Base-by-base conservation (phyloP, 371 early-diverging fungal genomes). In the Dichotomocladium elegans region DNA sequence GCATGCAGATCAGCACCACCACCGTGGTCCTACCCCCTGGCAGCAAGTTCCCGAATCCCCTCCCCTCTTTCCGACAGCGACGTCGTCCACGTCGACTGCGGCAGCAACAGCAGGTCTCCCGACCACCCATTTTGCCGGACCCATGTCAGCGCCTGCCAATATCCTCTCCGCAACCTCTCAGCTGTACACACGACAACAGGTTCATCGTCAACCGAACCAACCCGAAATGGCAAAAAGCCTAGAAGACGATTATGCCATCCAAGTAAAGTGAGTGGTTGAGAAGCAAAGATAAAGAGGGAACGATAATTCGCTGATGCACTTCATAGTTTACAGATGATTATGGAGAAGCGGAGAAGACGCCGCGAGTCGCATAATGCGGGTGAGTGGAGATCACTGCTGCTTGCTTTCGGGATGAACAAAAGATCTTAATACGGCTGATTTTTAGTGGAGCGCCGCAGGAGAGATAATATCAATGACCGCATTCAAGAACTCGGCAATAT, bases 391-490 rank as follows among this genome's bases (percentile, higher is more conserved):
- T n/a, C n/a, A n/a, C n/a, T n/a, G 9, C 31, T 25, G 31, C 24
- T 37, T 44, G 26, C 45, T 44, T 29, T 28, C 45, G 45, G 29
- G 29, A 14, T 4, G 7, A 12, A 41, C 28, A 17, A 22, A 42
- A 42, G 31, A 6, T 17, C 19, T 41, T 12, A 10, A 25, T 17
- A 15, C 14, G 3, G 4, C 14, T 24, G 0, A 24, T 35, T 22
- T 59, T 85, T 55, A 79, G 94, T 97, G 14, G 98, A 97, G 60
- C 80, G 96, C 54, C 86, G 98, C 29, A 75, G 98, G 28, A 81
- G 98, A 30, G 98, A 97, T 61, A 92, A 94, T 73, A 97, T 97
- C 72, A 97, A 97, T 67, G 98, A 96, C 63, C 90, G 91, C 56
- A 97, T 97, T 57, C 90, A 93, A 57, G 96, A 96, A 64, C 81